A percentile compares a stretch with the other conserved stretches of the same genome.
Evolutionary conservation across 2,329 filamentous ascomycete species (phyloP).

Genomic region (Ampelomyces quisqualis): DNA sequence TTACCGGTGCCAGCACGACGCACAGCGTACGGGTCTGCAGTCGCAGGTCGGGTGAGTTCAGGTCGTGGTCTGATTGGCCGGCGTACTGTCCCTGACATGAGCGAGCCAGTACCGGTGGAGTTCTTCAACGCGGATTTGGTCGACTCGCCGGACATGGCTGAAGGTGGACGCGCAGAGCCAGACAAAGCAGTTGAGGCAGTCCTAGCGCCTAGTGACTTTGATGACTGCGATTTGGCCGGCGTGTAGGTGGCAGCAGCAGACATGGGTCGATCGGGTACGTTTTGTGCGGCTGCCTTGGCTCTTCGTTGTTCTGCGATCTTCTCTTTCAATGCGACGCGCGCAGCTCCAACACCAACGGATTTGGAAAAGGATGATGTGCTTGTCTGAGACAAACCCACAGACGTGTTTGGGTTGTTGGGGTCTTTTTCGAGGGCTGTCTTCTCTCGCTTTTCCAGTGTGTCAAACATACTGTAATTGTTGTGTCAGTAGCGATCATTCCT

Average conservation of each 20-base stretch:
- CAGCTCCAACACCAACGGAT: slow-evolving; percentile 51
- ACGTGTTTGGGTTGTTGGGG: slow-evolving; percentile 71
- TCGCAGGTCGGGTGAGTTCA: slow-evolving; percentile 53
- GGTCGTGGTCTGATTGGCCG: slow-evolving; percentile 49
- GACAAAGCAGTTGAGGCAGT: slow-evolving; percentile 34
- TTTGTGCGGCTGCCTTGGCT: slow-evolving; percentile 53
- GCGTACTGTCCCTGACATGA: slow-evolving; percentile 63
- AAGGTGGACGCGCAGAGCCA: slow-evolving; percentile 37
- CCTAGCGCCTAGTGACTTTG: slow-evolving; percentile 37
- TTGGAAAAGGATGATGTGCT: slow-evolving; percentile 47
- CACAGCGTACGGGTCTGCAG: slow-evolving; percentile 56
- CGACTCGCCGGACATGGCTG: slow-evolving; percentile 37
- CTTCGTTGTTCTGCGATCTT: slow-evolving; percentile 77
- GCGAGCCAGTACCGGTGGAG: slow-evolving; percentile 43
- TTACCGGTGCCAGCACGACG: slow-evolving; percentile 41
- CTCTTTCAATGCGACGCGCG: slow-evolving; percentile 68
- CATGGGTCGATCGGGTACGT: slow-evolving; percentile 55
- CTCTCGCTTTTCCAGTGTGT: slow-evolving; percentile 73
- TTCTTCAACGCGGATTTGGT: slow-evolving; percentile 38
- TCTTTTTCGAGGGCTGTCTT: slow-evolving; percentile 81
- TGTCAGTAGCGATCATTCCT: too few relatives aligned
- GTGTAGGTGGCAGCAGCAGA: slow-evolving; percentile 59
- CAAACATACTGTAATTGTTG: slow-evolving; percentile 75
- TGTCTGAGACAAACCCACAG: slow-evolving; percentile 54
- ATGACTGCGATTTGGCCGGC: slow-evolving; percentile 45